Conservation (phyloP, 345 rosid species). For the Brassica rapa region DNA sequence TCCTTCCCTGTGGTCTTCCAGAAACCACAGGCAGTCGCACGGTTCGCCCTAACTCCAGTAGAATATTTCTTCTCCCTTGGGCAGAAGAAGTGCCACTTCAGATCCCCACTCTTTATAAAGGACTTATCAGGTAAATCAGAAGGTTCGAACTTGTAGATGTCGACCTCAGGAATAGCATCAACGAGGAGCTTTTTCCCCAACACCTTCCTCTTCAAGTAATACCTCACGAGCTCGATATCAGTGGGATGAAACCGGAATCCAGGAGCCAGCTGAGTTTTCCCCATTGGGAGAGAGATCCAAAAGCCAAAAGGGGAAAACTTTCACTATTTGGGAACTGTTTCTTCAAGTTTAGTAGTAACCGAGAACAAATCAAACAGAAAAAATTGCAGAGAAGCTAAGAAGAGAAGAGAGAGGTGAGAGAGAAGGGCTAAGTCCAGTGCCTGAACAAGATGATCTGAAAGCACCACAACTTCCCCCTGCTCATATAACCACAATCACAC, state of each 20-base stretch:
- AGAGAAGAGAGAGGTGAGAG: constrained; percentile 6
- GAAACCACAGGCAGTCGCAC: constrained; percentile 61
- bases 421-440: constrained; percentile 66
- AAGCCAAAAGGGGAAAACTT: constrained; percentile 34
- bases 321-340: constrained; percentile 1
- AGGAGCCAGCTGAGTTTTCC: constrained; percentile 47
- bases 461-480: constrained; percentile 71
- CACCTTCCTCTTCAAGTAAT: constrained; percentile 69
- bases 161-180: constrained; percentile 62
- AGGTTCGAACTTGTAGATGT: constrained; percentile 69
- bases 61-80: constrained; percentile 66
- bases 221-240: constrained; percentile 67
- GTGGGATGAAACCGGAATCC: constrained; percentile 89
- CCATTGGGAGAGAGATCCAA: constrained; percentile 45
- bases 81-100: constrained; percentile 86
- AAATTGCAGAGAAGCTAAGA: constrained; percentile 7
- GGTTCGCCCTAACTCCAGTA: constrained; percentile 54
- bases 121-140: constrained; percentile 60
- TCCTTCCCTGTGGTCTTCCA: constrained; percentile 92
- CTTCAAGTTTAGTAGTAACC: constrained; percentile 6
- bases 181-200: constrained; percentile 46
- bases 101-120: constrained; percentile 49
- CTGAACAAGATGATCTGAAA: constrained; percentile 49
- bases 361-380: constrained; percentile 3
- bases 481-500: constrained; percentile 66